Percentiles rank a stretch among this genome's conserved stretches.
phyloP scores from a whole-genome alignment of 208 protist genomes.

The Crithidia expoeki region DNA sequence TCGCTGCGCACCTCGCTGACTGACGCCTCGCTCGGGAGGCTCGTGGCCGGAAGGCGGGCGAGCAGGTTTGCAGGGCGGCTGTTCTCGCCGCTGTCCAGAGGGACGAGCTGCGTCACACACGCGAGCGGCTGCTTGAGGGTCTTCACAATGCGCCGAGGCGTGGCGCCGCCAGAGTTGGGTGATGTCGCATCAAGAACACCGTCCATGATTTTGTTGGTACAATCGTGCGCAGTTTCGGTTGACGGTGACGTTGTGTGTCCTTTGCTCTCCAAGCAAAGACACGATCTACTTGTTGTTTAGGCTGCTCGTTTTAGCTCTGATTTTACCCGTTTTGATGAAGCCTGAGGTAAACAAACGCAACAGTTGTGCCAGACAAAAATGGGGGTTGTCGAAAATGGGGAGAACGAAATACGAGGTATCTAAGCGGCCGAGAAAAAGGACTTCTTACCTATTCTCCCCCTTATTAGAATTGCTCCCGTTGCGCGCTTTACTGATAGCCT shows the following conservation, averaged over 20 bases:
- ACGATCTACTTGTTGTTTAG: no score
- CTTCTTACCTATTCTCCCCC: neutral
- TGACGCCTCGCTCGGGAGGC: slow-evolving; percentile 55
- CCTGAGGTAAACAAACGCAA: no score
- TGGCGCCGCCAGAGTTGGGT: slow-evolving; percentile 18
- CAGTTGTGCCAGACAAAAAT: no score
- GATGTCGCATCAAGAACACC: slow-evolving; percentile 7
- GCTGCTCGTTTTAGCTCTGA: no score
- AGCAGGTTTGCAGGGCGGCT: slow-evolving; percentile 30
- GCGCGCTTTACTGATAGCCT: neutral
- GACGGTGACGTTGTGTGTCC: no score
- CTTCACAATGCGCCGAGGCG: slow-evolving; percentile 63
- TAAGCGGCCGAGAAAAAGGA: neutral
- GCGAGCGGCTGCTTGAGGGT: slow-evolving; percentile 44
- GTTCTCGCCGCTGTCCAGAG: slow-evolving; percentile 46
- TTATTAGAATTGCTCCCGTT: neutral
- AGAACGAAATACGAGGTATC: neutral
- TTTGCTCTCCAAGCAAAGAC: no score
- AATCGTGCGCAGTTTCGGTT: neutral
- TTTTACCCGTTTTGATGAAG: no score
- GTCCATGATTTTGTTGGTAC: neutral
- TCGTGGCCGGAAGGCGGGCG: slow-evolving; percentile 47
- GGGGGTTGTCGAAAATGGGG: no score
- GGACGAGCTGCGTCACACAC: slow-evolving; percentile 64
- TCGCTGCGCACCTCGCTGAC: slow-evolving; percentile 68